phyloP scores from a whole-genome alignment of 257 asterid genomes.

The Primulina eburnea region DNA sequence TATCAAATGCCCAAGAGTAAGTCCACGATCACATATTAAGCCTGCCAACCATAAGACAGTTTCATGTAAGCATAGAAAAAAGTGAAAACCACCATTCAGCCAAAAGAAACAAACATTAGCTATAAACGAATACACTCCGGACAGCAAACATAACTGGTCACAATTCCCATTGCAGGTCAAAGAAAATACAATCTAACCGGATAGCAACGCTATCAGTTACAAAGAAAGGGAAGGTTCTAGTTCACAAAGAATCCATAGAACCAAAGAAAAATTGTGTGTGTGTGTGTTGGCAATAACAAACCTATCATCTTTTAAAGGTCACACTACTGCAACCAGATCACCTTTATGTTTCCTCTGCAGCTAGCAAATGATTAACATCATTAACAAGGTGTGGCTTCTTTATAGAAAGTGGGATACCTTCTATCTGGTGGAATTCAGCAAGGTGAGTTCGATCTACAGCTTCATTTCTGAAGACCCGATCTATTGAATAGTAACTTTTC shows the following conservation, averaged over 20 bases:
- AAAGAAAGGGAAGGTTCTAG: neutral
- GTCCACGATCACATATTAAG: conserved; percentile 85
- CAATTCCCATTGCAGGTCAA: neutral
- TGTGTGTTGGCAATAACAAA: too few relatives aligned
- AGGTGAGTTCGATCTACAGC: conserved; percentile 98
- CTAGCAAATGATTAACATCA: conserved; percentile 5
- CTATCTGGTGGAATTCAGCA: conserved; percentile 99
- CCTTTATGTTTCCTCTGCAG: neutral
- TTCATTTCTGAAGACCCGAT: conserved; percentile 96
- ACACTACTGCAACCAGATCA: neutral
- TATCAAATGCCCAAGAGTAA: conserved; percentile 87
- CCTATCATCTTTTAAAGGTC: neutral
- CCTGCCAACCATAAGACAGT: conserved; percentile 43
- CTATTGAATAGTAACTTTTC: conserved; percentile 84
- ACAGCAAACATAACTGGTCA: neutral
- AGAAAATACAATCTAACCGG: neutral
- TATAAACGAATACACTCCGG: neutral
- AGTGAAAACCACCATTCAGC: neutral
- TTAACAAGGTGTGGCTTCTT: neutral
- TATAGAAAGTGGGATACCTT: conserved; percentile 49
- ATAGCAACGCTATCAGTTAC: neutral
- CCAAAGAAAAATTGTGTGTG: too few relatives aligned
- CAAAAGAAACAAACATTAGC: neutral
- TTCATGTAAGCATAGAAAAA: conserved; percentile 13
- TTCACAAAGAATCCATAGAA: neutral